These are phyloP conservation scores for Nakazawaea anatomiae DNA, from an alignment of 805 yeast species.

Conservation along the genomic window DNA sequence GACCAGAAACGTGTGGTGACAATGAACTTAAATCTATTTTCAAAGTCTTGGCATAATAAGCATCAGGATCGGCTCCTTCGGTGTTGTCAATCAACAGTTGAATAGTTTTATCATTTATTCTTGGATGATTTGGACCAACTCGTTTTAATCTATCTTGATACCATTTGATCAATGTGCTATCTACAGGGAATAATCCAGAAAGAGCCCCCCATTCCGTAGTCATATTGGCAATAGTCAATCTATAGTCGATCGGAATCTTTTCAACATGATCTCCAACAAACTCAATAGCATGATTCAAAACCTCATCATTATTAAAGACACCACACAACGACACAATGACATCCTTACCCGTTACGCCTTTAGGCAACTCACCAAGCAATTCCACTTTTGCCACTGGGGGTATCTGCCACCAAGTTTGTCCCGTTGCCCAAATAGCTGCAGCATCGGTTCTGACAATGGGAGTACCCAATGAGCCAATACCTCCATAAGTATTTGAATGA, in stretches of 20 bases:
- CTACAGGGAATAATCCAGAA: slow-evolving; percentile 97
- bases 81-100: slow-evolving; percentile 39
- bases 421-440: slow-evolving; percentile 99
- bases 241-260: slow-evolving; percentile 68
- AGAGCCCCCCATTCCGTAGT: slow-evolving; percentile 99
- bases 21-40: slow-evolving; percentile 73
- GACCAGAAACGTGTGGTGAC: slow-evolving; percentile 91
- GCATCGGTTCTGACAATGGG: slow-evolving; percentile 99
- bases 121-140: slow-evolving; percentile 57
- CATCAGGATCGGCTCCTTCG: slow-evolving; percentile 61
- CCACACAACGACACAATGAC: slow-evolving; percentile 97
- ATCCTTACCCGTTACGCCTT: slow-evolving; percentile 93
- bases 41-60: slow-evolving; percentile 84
- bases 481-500: slow-evolving; percentile 97
- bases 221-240: slow-evolving; percentile 94
- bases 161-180: slow-evolving; percentile 68
- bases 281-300: slow-evolving; percentile 88
- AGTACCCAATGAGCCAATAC: slow-evolving; percentile 92
- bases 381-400: slow-evolving; percentile 98
- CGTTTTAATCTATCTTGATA: slow-evolving; percentile 56
- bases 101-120: slow-evolving; percentile 63
- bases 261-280: slow-evolving; percentile 79
- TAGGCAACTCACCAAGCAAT: slow-evolving; percentile 71
- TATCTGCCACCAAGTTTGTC: slow-evolving; percentile 99
- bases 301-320: slow-evolving; percentile 85